These are phyloP conservation scores for Carex pumila DNA, from an alignment of 176 grass and related monocot genomes.

Conservation along the genomic window DNA sequence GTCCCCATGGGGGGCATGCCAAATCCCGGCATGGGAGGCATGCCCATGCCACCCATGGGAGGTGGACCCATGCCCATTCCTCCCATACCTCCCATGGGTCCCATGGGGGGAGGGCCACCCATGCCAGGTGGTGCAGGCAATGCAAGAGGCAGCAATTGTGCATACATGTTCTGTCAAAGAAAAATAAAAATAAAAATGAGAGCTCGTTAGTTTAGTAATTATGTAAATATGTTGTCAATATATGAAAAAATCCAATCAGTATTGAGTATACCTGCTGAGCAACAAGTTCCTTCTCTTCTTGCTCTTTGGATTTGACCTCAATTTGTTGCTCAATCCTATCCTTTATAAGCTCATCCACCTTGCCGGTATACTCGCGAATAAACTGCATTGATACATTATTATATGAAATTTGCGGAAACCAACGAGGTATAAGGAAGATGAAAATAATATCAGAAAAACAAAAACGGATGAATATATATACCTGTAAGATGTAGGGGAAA, in stretches of 20 bases:
- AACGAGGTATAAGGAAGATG: background rate
- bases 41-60: slow-evolving; percentile 35
- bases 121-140: slow-evolving; percentile 83
- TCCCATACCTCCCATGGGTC: background rate
- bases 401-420: background rate
- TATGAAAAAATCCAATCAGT: background rate
- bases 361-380: slow-evolving; percentile 81
- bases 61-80: slow-evolving; percentile 30
- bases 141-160: slow-evolving; percentile 77
- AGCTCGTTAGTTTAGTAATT: background rate
- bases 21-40: slow-evolving; percentile 65
- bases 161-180: slow-evolving; percentile 83
- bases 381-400: slow-evolving; percentile 32
- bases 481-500: slow-evolving; percentile 92
- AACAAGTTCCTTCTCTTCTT: slow-evolving; percentile 82
- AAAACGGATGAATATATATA: slow-evolving; percentile 11
- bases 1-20: slow-evolving; percentile 66
- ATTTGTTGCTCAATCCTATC: slow-evolving; percentile 71
- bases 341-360: slow-evolving; percentile 85
- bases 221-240: slow-evolving; percentile 1
- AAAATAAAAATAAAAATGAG: background rate
- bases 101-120: slow-evolving; percentile 30
- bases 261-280: slow-evolving; percentile 57
- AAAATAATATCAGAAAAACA: background rate
- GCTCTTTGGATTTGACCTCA: slow-evolving; percentile 73